phyloP scores from a whole-genome alignment of 139 green algal genomes.

The Nannochloris sp. region DNA sequence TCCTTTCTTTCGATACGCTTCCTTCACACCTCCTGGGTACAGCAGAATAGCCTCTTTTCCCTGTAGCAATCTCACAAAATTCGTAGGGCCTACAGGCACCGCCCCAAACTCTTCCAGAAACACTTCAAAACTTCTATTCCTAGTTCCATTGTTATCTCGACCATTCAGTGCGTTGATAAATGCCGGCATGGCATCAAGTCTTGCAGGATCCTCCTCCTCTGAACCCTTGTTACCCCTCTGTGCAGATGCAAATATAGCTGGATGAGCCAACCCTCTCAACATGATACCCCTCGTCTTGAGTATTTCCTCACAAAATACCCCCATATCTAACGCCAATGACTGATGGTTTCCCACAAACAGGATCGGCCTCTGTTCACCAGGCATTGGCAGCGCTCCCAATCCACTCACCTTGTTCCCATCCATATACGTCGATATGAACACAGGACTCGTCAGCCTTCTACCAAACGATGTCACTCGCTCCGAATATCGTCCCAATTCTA shows the following conservation, averaged over 20 bases:
- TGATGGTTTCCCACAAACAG: slow-evolving; percentile 95
- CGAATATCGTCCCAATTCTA: slow-evolving; percentile 32
- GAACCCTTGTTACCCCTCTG: not conserved
- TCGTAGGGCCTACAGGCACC: slow-evolving; percentile 67
- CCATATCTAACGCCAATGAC: slow-evolving; percentile 69
- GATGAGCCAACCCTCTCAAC: slow-evolving; percentile 75
- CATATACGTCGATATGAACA: slow-evolving; percentile 65
- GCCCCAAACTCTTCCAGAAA: slow-evolving; percentile 83
- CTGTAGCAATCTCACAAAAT: slow-evolving; percentile 69
- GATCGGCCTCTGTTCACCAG: slow-evolving; percentile 39
- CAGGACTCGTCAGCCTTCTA: slow-evolving; percentile 48
- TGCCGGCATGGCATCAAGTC: slow-evolving; percentile 8
- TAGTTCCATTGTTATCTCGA: not conserved
- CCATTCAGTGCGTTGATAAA: slow-evolving; percentile 9
- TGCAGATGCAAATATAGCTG: slow-evolving; percentile 26
- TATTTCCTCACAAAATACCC: slow-evolving; percentile 63
- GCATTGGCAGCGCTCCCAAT: slow-evolving; percentile 29
- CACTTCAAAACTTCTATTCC: slow-evolving; percentile 23
- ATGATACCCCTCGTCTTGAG: slow-evolving; percentile 51
- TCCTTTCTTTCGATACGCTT: slow-evolving; percentile 63
- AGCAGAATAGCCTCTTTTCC: slow-evolving; percentile 73
- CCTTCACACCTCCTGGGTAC: slow-evolving; percentile 75
- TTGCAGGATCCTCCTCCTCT: not conserved
- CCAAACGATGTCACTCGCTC: slow-evolving; percentile 24
- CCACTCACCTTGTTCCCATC: slow-evolving; percentile 40